Base-by-base conservation (phyloP, 2,329 filamentous ascomycete genomes). In the Xylariaceae sp. region DNA sequence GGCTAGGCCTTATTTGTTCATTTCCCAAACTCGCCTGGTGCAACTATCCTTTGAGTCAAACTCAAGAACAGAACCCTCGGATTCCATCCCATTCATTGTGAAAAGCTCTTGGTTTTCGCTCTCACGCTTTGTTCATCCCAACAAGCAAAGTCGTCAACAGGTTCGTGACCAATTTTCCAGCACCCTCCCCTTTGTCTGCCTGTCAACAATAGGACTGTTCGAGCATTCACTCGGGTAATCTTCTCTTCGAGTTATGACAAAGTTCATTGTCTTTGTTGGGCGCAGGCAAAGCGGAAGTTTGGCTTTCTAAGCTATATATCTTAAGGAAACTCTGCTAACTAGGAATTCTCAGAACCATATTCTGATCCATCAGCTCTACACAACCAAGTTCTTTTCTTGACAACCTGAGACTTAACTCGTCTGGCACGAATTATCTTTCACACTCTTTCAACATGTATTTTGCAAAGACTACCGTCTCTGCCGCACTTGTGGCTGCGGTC, bases 401-500 rank as follows among this genome's bases (percentile, higher is more conserved):
- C 23, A 53, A 61, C 44, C 61, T 59, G 64, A 66, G 64, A 64
- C 57, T 53, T 50, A 57, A 51, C 59, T 72, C 73, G 74, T 77
- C 75, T 64, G 74, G 75, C 71, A 75, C 74, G 72, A 71, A 66
- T 59, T 63, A 61, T 68, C 65, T 67, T 57, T 53, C 43, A 59
- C 59, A 29, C 41, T 61, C 74, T 70, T 75, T 77, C 75, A 82
- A 72, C 65, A 82, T 83, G 81, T 73, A 67, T 61, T 69, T 75
- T 65, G 67, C 75, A 47, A 80, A 80, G 64, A 69, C 77, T 61
- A 65, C 83, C 58, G 71, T 82, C 66, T 76, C 78, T 62, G 62
- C 81, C 56, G 80, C 83, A 67, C 71, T 92, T 66, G 79, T 81
- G 62, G 74, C 83, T 56, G 63, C 82, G 49, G 82, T 79, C 64